phyloP scores from a whole-genome alignment of 352 stramenopile species.

The Phytophthora sansomeana region DNA sequence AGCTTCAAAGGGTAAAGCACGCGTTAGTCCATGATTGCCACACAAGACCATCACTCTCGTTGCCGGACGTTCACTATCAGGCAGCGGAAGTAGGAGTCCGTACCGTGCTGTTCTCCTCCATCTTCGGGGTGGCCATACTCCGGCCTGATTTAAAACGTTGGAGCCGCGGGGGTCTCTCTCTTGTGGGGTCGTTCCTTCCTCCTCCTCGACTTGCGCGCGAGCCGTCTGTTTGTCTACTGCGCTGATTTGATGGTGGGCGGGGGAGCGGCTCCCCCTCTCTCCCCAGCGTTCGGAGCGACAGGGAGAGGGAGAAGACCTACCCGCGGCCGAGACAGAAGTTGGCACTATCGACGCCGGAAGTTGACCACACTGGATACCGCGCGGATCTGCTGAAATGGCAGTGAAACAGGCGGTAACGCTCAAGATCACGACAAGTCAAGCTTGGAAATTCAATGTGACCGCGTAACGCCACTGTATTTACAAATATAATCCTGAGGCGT shows the following conservation, averaged over 20 bases:
- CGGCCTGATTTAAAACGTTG: slow-evolving; percentile 21
- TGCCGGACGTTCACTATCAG: slow-evolving; percentile 14
- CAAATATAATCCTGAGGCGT: no score
- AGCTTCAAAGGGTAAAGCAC: slow-evolving; percentile 41
- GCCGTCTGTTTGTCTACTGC: slow-evolving; percentile 56
- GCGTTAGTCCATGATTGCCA: slow-evolving; percentile 2
- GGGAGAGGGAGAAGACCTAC: slow-evolving; percentile 35
- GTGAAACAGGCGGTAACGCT: no score
- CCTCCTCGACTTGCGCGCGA: slow-evolving; percentile 35
- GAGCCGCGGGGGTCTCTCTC: neutral
- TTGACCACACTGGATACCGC: neutral
- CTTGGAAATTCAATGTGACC: neutral
- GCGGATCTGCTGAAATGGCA: neutral
- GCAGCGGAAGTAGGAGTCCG: neutral
- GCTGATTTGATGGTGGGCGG: slow-evolving; percentile 45
- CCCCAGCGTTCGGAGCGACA: slow-evolving; percentile 33
- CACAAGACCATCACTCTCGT: slow-evolving; percentile 24
- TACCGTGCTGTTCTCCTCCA: slow-evolving; percentile 83
- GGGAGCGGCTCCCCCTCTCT: slow-evolving; percentile 10
- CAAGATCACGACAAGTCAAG: neutral
- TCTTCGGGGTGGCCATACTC: slow-evolving; percentile 77
- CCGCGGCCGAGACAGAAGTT: slow-evolving; percentile 20
- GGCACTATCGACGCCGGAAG: slow-evolving; percentile 11
- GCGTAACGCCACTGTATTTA: no score
- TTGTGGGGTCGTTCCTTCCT: neutral